Conservation (phyloP, 768 basidiomycete species). For the Phylloporus arenicola region DNA sequence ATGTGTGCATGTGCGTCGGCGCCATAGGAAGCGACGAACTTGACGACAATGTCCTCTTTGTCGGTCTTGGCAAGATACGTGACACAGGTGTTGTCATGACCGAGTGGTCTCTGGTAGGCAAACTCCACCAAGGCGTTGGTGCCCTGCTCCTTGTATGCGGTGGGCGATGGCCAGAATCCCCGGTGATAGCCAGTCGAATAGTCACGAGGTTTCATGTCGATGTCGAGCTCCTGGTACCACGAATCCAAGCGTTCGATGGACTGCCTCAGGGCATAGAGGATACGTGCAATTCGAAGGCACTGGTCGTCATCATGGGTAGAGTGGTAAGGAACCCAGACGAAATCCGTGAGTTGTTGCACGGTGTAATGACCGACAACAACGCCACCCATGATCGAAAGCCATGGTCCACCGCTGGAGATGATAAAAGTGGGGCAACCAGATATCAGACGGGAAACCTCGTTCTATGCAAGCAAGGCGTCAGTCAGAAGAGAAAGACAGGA, state of each 20-base stretch:
- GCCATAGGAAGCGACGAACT: conserved; percentile 35
- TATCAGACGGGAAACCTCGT: conserved; percentile 1
- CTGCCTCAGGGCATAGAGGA: conserved; percentile 20
- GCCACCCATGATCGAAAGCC: conserved; percentile 30
- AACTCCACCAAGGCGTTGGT: conserved; percentile 11
- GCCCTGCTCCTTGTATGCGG: background rate
- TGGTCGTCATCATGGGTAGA: conserved; percentile 15
- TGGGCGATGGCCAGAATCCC: conserved; percentile 20
- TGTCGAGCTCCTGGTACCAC: conserved; percentile 16
- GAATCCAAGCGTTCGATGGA: conserved; percentile 7
- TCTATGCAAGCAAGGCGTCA: conserved; percentile 1
- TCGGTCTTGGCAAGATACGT: conserved; percentile 20
- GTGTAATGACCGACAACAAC: conserved; percentile 25
- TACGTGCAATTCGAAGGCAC: conserved; percentile 9
- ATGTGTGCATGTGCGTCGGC: conserved; percentile 29
- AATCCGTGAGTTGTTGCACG: conserved; percentile 33
- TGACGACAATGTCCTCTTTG: conserved; percentile 28
- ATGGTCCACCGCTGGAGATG: conserved; percentile 12
- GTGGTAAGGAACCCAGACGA: conserved; percentile 22
- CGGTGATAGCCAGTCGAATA: background rate
- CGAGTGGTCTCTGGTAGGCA: conserved; percentile 18
- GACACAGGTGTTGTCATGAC: conserved; percentile 15
- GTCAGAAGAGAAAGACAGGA: background rate
- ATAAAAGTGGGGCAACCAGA: conserved; percentile 31
- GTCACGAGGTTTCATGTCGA: background rate